phyloP scores from a whole-genome alignment of 805 yeast species.

The Schwanniomyces pseudopolymorphus region DNA sequence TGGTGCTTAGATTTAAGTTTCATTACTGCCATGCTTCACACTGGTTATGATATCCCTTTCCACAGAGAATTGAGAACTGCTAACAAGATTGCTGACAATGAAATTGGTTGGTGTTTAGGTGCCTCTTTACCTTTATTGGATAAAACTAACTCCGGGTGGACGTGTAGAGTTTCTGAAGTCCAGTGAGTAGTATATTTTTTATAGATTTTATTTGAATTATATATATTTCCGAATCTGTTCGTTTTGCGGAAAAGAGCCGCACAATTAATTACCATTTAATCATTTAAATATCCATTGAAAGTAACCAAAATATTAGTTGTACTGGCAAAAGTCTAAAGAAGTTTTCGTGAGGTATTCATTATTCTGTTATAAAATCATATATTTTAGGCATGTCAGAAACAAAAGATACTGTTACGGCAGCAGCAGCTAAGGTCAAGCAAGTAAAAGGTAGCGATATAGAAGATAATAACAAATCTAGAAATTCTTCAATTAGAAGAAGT shows the following conservation, averaged over 20 bases:
- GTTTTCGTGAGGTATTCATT: not conserved
- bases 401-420: not conserved
- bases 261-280: not conserved
- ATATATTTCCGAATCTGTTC: not conserved
- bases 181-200: not conserved
- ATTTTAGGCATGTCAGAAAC: not conserved
- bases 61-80: slow-evolving; percentile 90
- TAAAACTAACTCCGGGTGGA: slow-evolving; percentile 61
- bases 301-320: not conserved
- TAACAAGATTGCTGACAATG: slow-evolving; percentile 81
- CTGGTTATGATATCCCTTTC: slow-evolving; percentile 95
- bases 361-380: not conserved
- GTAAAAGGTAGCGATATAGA: not conserved
- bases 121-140: slow-evolving; percentile 91
- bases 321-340: not conserved
- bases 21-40: slow-evolving; percentile 85
- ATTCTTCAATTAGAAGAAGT: not conserved
- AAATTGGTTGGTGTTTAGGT: slow-evolving; percentile 98
- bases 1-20: slow-evolving; percentile 94
- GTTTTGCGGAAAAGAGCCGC: slow-evolving; percentile 1
- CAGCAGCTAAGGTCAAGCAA: not conserved
- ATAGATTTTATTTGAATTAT: not conserved
- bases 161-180: slow-evolving; percentile 47
- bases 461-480: not conserved
- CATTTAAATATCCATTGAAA: not conserved